phyloP scores from a whole-genome alignment of 2,329 filamentous ascomycete species.

The Diatrype stigma region DNA sequence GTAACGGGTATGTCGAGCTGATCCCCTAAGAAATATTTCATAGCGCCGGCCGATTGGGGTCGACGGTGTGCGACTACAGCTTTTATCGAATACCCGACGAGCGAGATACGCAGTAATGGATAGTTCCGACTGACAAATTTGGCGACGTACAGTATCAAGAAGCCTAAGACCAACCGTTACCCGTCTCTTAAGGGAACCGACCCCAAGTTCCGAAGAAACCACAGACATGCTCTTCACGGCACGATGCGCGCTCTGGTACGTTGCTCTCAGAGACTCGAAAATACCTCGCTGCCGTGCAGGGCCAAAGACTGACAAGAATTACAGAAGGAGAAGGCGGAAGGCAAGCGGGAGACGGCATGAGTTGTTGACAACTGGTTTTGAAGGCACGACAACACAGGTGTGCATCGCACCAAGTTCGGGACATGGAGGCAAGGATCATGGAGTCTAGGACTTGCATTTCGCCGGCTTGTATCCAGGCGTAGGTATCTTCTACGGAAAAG shows the following conservation, averaged over 20 bases:
- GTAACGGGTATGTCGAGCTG: slow-evolving; percentile 77
- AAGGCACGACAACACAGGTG: slow-evolving; percentile 23
- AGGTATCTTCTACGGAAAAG: slow-evolving; percentile 25
- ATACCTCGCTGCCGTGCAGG: background rate
- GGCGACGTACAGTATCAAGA: slow-evolving; percentile 79
- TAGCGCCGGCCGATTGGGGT: background rate
- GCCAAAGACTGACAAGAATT: slow-evolving; percentile 13
- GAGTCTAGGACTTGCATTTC: slow-evolving; percentile 32
- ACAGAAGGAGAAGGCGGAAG: slow-evolving; percentile 93
- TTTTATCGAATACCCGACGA: background rate
- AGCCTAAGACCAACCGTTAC: slow-evolving; percentile 98
- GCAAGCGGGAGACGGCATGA: slow-evolving; percentile 82
- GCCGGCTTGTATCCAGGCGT: slow-evolving; percentile 22
- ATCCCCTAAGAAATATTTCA: slow-evolving; percentile 6
- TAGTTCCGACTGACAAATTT: slow-evolving; percentile 10
- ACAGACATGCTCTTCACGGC: slow-evolving; percentile 98
- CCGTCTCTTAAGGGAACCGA: slow-evolving; percentile 98
- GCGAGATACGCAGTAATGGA: background rate
- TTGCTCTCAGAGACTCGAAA: slow-evolving; percentile 18
- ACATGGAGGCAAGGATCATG: slow-evolving; percentile 29
- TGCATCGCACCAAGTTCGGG: slow-evolving; percentile 27
- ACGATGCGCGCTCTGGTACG: slow-evolving; percentile 96
- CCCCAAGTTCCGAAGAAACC: slow-evolving; percentile 99
- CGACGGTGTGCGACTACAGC: background rate
- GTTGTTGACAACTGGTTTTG: slow-evolving; percentile 18